A percentile compares a stretch with the other conserved stretches of the same genome.
phyloP scores from a whole-genome alignment of 306 rosid genomes.

The Pyrus betulifolia region DNA sequence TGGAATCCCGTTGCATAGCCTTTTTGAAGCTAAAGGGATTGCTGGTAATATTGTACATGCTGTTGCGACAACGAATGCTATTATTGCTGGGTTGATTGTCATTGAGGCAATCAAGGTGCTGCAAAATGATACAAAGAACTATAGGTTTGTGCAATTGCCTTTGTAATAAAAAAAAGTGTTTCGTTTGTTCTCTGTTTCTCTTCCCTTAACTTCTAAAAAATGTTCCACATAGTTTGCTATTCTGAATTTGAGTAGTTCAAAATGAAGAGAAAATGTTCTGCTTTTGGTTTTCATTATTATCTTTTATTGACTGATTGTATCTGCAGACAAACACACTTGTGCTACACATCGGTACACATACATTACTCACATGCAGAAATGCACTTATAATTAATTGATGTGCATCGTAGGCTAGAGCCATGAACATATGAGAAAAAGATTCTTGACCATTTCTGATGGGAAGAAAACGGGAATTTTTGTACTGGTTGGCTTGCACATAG shows the following conservation, averaged over 20 bases:
- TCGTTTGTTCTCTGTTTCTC: neutral
- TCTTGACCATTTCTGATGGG: neutral
- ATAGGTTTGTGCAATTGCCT: constrained; percentile 48
- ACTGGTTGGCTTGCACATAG: neutral
- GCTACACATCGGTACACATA: neutral
- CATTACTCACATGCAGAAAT: neutral
- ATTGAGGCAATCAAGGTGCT: constrained; percentile 96
- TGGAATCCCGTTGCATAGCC: constrained; percentile 88
- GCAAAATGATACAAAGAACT: constrained; percentile 52
- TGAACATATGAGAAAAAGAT: neutral
- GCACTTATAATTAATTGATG: neutral
- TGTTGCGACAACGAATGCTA: constrained; percentile 95
- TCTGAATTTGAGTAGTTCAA: neutral
- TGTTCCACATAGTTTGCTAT: neutral
- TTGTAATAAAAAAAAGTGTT: neutral
- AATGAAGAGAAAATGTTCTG: neutral
- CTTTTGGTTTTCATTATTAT: neutral
- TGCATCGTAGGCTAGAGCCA: neutral
- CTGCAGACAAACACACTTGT: neutral
- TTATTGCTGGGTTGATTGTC: constrained; percentile 96
- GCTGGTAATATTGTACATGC: constrained; percentile 99
- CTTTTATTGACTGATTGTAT: neutral
- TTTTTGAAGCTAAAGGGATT: constrained; percentile 98
- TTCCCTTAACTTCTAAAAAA: neutral
- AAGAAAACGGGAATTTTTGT: neutral